phyloP scores from a whole-genome alignment of 768 basidiomycete species.

The Lactarius trivialis region DNA sequence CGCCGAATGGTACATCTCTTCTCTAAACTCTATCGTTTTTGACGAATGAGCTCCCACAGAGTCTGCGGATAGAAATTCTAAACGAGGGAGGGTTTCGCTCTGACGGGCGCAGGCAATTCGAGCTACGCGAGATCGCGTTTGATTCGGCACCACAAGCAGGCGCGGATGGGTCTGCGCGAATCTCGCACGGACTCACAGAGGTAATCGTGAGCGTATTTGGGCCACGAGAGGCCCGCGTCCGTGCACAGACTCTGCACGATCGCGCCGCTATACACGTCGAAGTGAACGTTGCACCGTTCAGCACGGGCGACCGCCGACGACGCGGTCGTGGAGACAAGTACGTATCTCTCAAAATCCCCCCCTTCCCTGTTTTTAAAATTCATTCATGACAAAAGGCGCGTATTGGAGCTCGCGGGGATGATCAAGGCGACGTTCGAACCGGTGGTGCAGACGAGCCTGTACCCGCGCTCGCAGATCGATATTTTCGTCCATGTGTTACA shows the following conservation, averaged over 20 bases:
- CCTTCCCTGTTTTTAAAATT: no score
- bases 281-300: constrained; percentile 80
- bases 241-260: constrained; percentile 78
- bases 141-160: constrained; percentile 65
- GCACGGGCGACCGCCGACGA: constrained; percentile 71
- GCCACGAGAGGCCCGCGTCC: constrained; percentile 79
- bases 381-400: constrained; percentile 54
- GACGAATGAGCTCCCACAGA: constrained; percentile 28
- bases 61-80: constrained; percentile 62
- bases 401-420: constrained; percentile 77
- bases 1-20: constrained; percentile 13
- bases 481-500: constrained; percentile 90
- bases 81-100: constrained; percentile 86
- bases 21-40: not conserved
- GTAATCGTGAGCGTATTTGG: constrained; percentile 88
- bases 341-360: constrained; percentile 17
- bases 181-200: constrained; percentile 86
- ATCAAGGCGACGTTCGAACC: constrained; percentile 96
- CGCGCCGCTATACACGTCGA: constrained; percentile 87
- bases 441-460: constrained; percentile 82
- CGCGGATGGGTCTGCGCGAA: constrained; percentile 80
- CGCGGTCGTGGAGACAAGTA: constrained; percentile 83
- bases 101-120: constrained; percentile 88
- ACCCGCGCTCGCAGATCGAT: constrained; percentile 92
- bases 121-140: constrained; percentile 77